Percentiles rank a stretch among this genome's conserved stretches.
Conservation (phyloP, 306 rosid genomes). For the Cicer bijugum region DNA sequence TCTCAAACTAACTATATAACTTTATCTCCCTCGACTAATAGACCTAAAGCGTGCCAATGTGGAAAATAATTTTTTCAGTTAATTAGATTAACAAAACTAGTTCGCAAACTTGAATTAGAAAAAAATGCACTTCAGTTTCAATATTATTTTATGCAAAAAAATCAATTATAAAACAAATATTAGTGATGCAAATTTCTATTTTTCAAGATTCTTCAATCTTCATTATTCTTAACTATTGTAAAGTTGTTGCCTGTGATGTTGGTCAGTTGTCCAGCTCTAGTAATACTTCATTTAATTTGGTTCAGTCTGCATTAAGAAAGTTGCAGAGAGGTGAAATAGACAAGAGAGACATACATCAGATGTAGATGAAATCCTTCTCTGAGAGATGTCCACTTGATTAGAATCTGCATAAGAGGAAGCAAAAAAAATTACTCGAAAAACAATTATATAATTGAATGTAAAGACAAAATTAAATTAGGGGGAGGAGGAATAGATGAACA, state of each 20-base stretch:
- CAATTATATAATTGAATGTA: conserved; percentile 6
- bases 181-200: conserved; percentile 4
- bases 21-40: background rate
- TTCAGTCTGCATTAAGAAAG: conserved; percentile 38
- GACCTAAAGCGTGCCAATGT: conserved; percentile 1
- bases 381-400: conserved; percentile 66
- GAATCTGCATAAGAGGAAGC: conserved; percentile 62
- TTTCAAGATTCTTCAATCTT: conserved; percentile 25
- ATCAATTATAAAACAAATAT: conserved; percentile 17
- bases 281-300: conserved; percentile 34
- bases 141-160: background rate
- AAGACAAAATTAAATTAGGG: conserved; percentile 2
- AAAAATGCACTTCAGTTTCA: conserved; percentile 23
- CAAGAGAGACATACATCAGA: conserved; percentile 62
- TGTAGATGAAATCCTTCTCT: conserved; percentile 83
- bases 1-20: background rate
- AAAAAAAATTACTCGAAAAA: conserved; percentile 27
- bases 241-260: conserved; percentile 13
- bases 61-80: conserved; percentile 28
- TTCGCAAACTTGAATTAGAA: conserved; percentile 3
- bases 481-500: conserved; percentile 5
- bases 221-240: conserved; percentile 24
- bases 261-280: conserved; percentile 18
- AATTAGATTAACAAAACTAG: conserved; percentile 30
- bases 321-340: conserved; percentile 26